A percentile compares a stretch with the other conserved stretches of the same genome.
Evolutionary conservation across 164 flowering plant genomes (phyloP).

Genomic region (Piper longum): DNA sequence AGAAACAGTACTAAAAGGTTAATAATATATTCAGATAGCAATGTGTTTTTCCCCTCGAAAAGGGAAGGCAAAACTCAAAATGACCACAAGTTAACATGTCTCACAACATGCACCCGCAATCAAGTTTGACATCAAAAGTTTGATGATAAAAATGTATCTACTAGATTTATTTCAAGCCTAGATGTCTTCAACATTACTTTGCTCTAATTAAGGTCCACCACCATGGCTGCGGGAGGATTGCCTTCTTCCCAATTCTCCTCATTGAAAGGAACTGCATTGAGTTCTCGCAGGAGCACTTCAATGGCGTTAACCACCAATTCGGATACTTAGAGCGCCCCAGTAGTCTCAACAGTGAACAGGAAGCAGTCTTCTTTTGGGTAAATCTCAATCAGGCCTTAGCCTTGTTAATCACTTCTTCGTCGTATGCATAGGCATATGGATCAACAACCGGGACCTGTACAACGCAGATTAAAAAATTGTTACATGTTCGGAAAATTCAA

Average conservation of each 20-base stretch:
- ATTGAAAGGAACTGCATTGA: constrained; percentile 83
- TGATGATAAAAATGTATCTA: too few species aligned
- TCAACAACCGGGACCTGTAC: constrained; percentile 68
- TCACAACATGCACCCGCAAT: too few species aligned
- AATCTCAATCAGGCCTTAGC: constrained; percentile 80
- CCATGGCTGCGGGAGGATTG: too few species aligned
- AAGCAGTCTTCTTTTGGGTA: constrained; percentile 80
- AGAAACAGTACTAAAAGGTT: too few species aligned
- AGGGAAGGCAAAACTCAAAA: too few species aligned
- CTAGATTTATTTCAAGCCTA: too few species aligned
- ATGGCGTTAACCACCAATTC: constrained; percentile 82
- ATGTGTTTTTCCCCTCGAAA: too few species aligned
- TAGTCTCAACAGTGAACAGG: constrained; percentile 85
- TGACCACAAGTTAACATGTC: too few species aligned
- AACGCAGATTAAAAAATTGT: neutral
- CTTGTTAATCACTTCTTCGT: constrained; percentile 88
- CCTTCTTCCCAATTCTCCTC: constrained; percentile 8
- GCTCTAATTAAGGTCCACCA: too few species aligned
- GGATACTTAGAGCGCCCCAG: constrained; percentile 89
- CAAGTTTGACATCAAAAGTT: too few species aligned
- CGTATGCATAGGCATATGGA: constrained; percentile 81
- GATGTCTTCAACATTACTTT: too few species aligned
- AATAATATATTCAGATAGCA: too few species aligned
- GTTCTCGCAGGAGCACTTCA: constrained; percentile 69
- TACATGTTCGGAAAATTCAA: neutral